Evolutionary conservation across 257 asterid species (phyloP).

Genomic region (Perilla frutescens): DNA sequence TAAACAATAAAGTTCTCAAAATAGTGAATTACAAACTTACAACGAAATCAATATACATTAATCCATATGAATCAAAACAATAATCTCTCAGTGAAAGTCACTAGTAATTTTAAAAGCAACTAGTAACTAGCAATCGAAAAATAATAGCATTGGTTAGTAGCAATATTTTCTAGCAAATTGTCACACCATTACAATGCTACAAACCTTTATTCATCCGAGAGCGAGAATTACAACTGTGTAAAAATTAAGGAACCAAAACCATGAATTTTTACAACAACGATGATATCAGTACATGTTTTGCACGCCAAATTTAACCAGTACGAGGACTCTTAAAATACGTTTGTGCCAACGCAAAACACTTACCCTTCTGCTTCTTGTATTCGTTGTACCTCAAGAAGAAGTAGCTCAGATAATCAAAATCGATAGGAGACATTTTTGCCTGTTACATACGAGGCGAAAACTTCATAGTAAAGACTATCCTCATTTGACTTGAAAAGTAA

Average conservation of each 20-base stretch:
- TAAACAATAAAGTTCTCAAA: too few relatives aligned
- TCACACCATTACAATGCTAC: not conserved
- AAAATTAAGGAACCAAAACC: not conserved
- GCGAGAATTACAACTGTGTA: not conserved
- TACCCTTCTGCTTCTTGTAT: conserved; percentile 75
- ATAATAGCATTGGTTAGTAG: not conserved
- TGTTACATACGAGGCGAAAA: conserved; percentile 39
- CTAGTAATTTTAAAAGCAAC: not conserved
- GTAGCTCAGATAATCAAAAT: conserved; percentile 81
- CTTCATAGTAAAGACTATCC: conserved; percentile 22
- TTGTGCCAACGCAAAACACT: conserved; percentile 50
- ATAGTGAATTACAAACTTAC: too few relatives aligned
- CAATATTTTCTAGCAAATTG: not conserved
- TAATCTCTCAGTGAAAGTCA: not conserved
- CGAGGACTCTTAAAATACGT: conserved; percentile 40
- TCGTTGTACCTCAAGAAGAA: conserved; percentile 77
- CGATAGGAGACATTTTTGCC: conserved; percentile 96
- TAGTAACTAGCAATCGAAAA: not conserved
- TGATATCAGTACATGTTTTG: not conserved
- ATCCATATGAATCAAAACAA: not conserved
- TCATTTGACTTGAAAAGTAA: not conserved
- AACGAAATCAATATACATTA: not conserved
- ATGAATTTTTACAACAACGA: not conserved
- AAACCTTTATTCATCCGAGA: not conserved
- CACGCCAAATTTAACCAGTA: conserved; percentile 28